Evolutionary conservation across 2,329 filamentous ascomycete genomes (phyloP).

Genomic region (Penicillium sumatraense): DNA sequence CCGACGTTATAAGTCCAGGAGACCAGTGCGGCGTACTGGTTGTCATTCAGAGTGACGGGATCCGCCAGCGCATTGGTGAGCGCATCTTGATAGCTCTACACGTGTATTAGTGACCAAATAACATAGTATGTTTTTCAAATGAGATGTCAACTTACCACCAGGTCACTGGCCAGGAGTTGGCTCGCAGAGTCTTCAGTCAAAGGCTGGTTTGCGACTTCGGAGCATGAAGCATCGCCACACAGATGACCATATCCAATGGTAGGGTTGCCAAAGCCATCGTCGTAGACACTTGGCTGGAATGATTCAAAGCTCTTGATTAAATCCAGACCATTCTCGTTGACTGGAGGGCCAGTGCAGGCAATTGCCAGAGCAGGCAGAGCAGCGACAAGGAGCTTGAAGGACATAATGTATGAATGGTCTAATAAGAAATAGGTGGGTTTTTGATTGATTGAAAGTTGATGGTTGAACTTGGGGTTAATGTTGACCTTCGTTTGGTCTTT

Average conservation of each 20-base stretch:
- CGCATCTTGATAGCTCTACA: slow-evolving; percentile 42
- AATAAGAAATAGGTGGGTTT: not conserved
- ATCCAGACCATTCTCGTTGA: slow-evolving; percentile 40
- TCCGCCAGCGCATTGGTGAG: slow-evolving; percentile 43
- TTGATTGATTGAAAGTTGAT: not conserved
- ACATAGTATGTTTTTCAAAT: not conserved
- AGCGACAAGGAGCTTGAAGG: slow-evolving; percentile 6
- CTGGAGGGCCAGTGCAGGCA: slow-evolving; percentile 15
- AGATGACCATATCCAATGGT: slow-evolving; percentile 59
- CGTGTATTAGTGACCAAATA: slow-evolving; percentile 29
- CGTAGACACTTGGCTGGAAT: slow-evolving; percentile 33
- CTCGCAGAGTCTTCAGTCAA: slow-evolving; percentile 48
- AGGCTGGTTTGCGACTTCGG: slow-evolving; percentile 54
- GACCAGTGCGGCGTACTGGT: slow-evolving; percentile 59
- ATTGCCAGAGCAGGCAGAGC: slow-evolving; percentile 5
- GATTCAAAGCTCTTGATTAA: slow-evolving; percentile 46
- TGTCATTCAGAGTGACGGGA: slow-evolving; percentile 50
- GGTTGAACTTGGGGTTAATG: not conserved
- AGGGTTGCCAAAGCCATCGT: slow-evolving; percentile 52
- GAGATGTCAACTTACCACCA: slow-evolving; percentile 33
- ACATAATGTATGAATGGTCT: not conserved
- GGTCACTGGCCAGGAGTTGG: slow-evolving; percentile 46
- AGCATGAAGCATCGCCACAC: slow-evolving; percentile 48
- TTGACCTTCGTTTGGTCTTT: not conserved
- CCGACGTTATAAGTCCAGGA: slow-evolving; percentile 59